These are phyloP conservation scores for Adenanthera pavonina DNA, from an alignment of 306 rosid species.

Conservation along the genomic window DNA sequence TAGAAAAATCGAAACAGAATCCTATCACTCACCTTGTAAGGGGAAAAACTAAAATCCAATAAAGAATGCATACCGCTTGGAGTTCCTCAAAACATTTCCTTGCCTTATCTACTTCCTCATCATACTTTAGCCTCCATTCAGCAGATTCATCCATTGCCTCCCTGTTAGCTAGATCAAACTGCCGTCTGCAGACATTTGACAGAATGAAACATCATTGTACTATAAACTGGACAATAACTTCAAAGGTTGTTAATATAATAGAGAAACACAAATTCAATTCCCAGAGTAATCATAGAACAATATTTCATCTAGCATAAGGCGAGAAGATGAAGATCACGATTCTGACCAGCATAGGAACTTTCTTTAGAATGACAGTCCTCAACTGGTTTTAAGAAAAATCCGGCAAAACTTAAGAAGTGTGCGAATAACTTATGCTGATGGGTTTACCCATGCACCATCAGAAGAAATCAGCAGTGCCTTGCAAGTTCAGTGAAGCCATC, in stretches of 20 bases:
- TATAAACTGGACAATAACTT: not conserved
- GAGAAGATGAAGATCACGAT: not conserved
- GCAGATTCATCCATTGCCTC: conserved; percentile 95
- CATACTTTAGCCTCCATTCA: conserved; percentile 88
- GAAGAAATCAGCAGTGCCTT: not conserved
- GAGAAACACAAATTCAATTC: not conserved
- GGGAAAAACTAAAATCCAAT: conserved; percentile 14
- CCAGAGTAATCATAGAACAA: not conserved
- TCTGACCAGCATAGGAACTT: not conserved
- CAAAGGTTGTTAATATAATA: not conserved
- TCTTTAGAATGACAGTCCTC: conserved; percentile 2
- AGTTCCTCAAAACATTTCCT: conserved; percentile 63
- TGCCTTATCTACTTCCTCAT: conserved; percentile 58
- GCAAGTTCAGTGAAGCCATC: not conserved
- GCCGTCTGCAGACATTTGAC: conserved; percentile 51
- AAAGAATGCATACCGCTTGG: conserved; percentile 52
- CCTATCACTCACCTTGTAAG: conserved; percentile 1
- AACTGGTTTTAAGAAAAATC: not conserved
- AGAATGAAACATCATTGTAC: not conserved
- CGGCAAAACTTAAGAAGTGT: not conserved
- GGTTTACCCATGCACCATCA: not conserved
- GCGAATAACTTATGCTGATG: not conserved
- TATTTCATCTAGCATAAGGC: not conserved
- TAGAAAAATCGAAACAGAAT: conserved; percentile 23
- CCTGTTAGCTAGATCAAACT: conserved; percentile 66